Evolutionary conservation across 106 monocot genomes (phyloP).

Genomic region (Phalaenopsis aphrodite): DNA sequence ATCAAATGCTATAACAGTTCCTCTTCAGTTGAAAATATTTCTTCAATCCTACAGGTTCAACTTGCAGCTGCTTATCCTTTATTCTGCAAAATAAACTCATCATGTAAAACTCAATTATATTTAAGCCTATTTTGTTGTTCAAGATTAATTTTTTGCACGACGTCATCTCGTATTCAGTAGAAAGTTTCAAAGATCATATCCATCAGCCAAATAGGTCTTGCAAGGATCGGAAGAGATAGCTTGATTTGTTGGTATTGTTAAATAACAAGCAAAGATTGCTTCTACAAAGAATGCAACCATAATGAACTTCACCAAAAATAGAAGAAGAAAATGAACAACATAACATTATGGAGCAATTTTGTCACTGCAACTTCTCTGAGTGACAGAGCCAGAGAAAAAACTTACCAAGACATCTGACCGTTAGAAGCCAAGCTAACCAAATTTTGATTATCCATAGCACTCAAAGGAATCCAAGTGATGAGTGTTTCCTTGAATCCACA

Average conservation of each 20-base stretch:
- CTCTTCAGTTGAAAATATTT: too few relatives aligned
- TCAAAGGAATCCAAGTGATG: slow-evolving; percentile 74
- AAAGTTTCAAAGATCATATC: too few relatives aligned
- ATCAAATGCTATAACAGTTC: too few relatives aligned
- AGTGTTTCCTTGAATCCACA: slow-evolving; percentile 76
- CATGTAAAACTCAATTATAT: too few relatives aligned
- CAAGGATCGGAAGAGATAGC: neutral
- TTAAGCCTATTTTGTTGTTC: too few relatives aligned
- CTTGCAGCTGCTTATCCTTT: too few relatives aligned
- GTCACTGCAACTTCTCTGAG: neutral
- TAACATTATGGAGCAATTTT: neutral
- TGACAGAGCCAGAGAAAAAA: neutral
- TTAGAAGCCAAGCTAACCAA: slow-evolving; percentile 48
- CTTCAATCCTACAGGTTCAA: too few relatives aligned
- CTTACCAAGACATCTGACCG: slow-evolving; percentile 56
- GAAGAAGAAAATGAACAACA: neutral
- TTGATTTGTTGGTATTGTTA: neutral
- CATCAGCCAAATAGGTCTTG: too few relatives aligned
- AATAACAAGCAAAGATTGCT: neutral
- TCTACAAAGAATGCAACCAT: neutral
- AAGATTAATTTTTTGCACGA: too few relatives aligned
- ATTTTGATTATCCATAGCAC: slow-evolving; percentile 83
- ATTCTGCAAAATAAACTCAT: too few relatives aligned
- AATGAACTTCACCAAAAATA: neutral
- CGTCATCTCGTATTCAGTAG: too few relatives aligned